Conservation (phyloP, 2,329 filamentous ascomycete genomes). For the Aspergillus calidoustus region DNA sequence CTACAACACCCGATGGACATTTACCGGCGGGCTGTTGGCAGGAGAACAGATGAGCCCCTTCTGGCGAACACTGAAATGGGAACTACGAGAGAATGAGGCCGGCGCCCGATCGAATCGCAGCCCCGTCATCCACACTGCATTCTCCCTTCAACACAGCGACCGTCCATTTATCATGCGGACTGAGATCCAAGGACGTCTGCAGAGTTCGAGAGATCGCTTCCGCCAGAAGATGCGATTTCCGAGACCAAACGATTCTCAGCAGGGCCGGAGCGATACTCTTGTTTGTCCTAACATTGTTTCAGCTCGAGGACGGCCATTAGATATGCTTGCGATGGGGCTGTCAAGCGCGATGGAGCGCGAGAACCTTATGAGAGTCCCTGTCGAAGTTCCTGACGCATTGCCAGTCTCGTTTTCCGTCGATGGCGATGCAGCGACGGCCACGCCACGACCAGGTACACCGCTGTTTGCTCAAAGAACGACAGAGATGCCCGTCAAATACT, state of each 20-base stretch:
- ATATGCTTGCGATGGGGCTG: not conserved
- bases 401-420: too few relatives aligned
- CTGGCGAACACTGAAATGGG: not conserved
- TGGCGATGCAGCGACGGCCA: too few relatives aligned
- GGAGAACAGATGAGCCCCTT: not conserved
- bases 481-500: too few relatives aligned
- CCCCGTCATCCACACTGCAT: slow-evolving; percentile 1
- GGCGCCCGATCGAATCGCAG: not conserved
- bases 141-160: slow-evolving; percentile 1
- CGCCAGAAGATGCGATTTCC: not conserved
- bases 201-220: not conserved
- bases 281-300: not conserved
- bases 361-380: not conserved
- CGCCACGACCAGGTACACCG: too few relatives aligned
- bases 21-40: slow-evolving; percentile 17
- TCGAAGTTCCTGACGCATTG: not conserved
- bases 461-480: too few relatives aligned
- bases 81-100: not conserved
- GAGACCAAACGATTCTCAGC: not conserved
- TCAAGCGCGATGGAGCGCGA: slow-evolving; percentile 5
- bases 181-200: not conserved
- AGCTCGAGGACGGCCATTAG: not conserved
- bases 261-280: slow-evolving; percentile 8
- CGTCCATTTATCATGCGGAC: not conserved
- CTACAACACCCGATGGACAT: slow-evolving; percentile 18